phyloP scores from a whole-genome alignment of 805 yeast genomes.

The Scheffersomyces amazonensis region DNA sequence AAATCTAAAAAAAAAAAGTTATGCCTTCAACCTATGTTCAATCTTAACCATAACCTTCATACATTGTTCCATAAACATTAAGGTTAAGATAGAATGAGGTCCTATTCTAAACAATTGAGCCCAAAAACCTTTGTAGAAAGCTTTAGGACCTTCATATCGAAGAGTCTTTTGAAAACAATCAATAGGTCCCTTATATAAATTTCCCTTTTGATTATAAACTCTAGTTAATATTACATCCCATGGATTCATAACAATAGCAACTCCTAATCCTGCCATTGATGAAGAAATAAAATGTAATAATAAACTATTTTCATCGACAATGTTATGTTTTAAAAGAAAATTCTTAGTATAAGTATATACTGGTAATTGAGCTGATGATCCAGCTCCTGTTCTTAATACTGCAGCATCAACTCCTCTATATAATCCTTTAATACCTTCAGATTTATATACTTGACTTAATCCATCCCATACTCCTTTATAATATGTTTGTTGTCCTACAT shows the following conservation, averaged over 20 bases:
- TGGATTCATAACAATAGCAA: slow-evolving; percentile 94
- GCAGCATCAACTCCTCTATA: slow-evolving; percentile 96
- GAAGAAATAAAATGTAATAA: slow-evolving; percentile 70
- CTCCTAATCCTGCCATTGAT: slow-evolving; percentile 84
- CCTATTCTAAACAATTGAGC: slow-evolving; percentile 92
- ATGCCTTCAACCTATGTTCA: slow-evolving; percentile 14
- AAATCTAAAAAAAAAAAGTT: too few species aligned
- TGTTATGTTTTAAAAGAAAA: slow-evolving; percentile 49
- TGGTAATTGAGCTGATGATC: slow-evolving; percentile 93
- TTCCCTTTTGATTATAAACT: slow-evolving; percentile 91
- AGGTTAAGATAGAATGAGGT: slow-evolving; percentile 88
- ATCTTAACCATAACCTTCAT: slow-evolving; percentile 52
- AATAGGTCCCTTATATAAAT: slow-evolving; percentile 78
- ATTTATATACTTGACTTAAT: slow-evolving; percentile 51
- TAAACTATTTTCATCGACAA: slow-evolving; percentile 59
- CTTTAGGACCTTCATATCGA: slow-evolving; percentile 75
- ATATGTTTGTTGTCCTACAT: slow-evolving; percentile 89
- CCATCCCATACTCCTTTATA: slow-evolving; percentile 73
- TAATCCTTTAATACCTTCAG: slow-evolving; percentile 76
- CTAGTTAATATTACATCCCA: slow-evolving; percentile 95
- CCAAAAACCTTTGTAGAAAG: slow-evolving; percentile 91
- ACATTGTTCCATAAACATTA: slow-evolving; percentile 95
- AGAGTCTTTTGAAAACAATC: slow-evolving; percentile 89
- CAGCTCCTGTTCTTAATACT: slow-evolving; percentile 88
- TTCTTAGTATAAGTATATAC: slow-evolving; percentile 77